These are phyloP conservation scores for Pestalotiopsis sp. DNA, from an alignment of 2,329 filamentous ascomycete species.

Conservation along the genomic window DNA sequence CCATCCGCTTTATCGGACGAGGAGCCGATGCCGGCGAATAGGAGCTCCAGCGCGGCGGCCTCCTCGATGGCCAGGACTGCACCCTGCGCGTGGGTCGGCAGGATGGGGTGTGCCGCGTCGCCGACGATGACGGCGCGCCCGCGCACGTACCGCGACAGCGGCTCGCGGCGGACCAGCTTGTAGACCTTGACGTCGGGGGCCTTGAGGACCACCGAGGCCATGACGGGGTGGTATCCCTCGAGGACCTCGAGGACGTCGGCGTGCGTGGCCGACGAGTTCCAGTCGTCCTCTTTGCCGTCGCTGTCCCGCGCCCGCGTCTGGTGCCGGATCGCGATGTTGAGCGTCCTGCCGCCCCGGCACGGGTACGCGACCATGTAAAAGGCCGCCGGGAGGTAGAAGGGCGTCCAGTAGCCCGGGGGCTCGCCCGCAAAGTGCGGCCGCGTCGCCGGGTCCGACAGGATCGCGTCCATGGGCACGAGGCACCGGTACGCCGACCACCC, in stretches of 20 bases:
- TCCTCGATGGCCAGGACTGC: conserved; percentile 17
- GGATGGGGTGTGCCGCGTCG: conserved; percentile 17
- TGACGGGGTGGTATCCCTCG: conserved; percentile 13
- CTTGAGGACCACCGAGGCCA: conserved; percentile 14
- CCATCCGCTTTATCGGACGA: not conserved
- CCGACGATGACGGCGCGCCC: conserved; percentile 18
- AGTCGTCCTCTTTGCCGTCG: conserved; percentile 1
- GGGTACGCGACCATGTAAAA: conserved; percentile 17
- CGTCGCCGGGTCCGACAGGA: conserved; percentile 8
- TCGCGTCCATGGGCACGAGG: conserved; percentile 15
- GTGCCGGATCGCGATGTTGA: conserved; percentile 16
- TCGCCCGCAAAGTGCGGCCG: conserved; percentile 9
- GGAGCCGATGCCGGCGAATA: conserved; percentile 3
- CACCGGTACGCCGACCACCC: conserved; percentile 18
- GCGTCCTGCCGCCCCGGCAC: conserved; percentile 5
- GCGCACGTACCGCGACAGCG: conserved; percentile 7
- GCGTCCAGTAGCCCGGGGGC: conserved; percentile 14
- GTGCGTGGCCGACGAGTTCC: conserved; percentile 14
- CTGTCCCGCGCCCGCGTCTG: conserved; percentile 7
- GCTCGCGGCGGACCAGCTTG: conserved; percentile 15
- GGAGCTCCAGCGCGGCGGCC: conserved; percentile 15
- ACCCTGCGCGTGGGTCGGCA: conserved; percentile 18
- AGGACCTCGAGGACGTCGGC: conserved; percentile 13
- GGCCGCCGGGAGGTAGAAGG: conserved; percentile 10
- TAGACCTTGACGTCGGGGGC: conserved; percentile 14